Base-by-base conservation (phyloP, 306 rosid species). In the Citrullus colocynthis region DNA sequence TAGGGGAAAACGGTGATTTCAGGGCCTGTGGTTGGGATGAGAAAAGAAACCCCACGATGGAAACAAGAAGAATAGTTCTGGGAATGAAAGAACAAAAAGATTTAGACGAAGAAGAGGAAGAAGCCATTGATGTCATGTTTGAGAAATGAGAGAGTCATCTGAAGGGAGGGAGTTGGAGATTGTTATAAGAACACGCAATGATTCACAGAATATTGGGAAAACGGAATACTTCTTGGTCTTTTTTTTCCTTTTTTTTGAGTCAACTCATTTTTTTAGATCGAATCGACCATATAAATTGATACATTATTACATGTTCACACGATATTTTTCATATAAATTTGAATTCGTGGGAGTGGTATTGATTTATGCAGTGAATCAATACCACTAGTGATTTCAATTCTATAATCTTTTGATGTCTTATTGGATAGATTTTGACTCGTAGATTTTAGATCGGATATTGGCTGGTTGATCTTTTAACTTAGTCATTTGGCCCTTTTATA, bases 1-100 rank as follows among this genome's bases (percentile, higher is more conserved):
- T 82, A 1, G 93, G 96, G 64, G 87, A 82, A 79, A 90, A 87
- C 52, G 88, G 91, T 18, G 82, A 56, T 73, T 83, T 90, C 74
- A 82, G 37, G 0, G 84, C 51, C 13, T 20, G 58, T 18, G 64
- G 24, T 72, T 48, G 42, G 13, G 42, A 72, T 24, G 76, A 7
- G 12, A 71, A 24, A 51, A 72, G 59, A 28, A 72, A 28, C 6
- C 11, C 37, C 75, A 69, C 56, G 56, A 69, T 3, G 18, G 54
- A 69, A 69, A 69, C 36, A 20, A 69, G 76, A 72, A 49, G 76
- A 72, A 49, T 2, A 24, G 57, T 45, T 21, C 39, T 44, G 58
- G 41, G 58, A 24, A 28, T 45, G 14, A 30, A 48, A 28, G 42
- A 72, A 44, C 17, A 20, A 16, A n/a, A 69, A 6, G n/a, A 32